These are phyloP conservation scores for Capsicum chinense DNA, from an alignment of 257 asterid species.

Conservation along the genomic window DNA sequence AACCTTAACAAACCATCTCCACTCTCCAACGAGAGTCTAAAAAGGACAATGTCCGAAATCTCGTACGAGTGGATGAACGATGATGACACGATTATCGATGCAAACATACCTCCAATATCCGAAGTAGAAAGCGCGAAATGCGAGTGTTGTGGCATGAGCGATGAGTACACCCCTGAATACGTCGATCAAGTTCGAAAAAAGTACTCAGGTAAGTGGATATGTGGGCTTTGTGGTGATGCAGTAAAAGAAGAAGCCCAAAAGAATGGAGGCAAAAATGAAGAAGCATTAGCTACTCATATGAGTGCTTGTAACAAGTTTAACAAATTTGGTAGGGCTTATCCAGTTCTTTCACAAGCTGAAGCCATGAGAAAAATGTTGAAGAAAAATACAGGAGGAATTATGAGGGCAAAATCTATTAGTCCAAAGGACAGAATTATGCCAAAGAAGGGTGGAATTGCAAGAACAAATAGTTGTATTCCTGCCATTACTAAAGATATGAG, in stretches of 20 bases:
- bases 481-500: constrained; percentile 2
- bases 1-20: constrained; percentile 22
- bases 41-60: constrained; percentile 34
- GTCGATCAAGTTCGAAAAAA: constrained; percentile 22
- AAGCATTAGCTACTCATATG: constrained; percentile 34
- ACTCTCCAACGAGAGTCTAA: constrained; percentile 18
- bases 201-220: constrained; percentile 34
- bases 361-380: constrained; percentile 42
- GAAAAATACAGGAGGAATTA: background rate
- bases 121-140: constrained; percentile 39
- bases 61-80: constrained; percentile 25
- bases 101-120: constrained; percentile 14
- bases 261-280: constrained; percentile 33
- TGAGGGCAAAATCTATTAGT: constrained; percentile 22
- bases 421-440: constrained; percentile 19
- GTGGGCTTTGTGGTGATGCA: constrained; percentile 39
- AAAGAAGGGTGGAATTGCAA: constrained; percentile 12
- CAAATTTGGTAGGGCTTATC: constrained; percentile 28
- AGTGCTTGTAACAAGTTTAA: constrained; percentile 32
- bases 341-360: constrained; percentile 35
- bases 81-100: background rate
- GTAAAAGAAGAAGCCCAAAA: constrained; percentile 38
- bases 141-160: constrained; percentile 40
- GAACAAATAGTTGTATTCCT: constrained; percentile 23
- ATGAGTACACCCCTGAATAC: constrained; percentile 36